These are phyloP conservation scores for Epichloe bromicola DNA, from an alignment of 2,329 filamentous ascomycete genomes.

Conservation along the genomic window DNA sequence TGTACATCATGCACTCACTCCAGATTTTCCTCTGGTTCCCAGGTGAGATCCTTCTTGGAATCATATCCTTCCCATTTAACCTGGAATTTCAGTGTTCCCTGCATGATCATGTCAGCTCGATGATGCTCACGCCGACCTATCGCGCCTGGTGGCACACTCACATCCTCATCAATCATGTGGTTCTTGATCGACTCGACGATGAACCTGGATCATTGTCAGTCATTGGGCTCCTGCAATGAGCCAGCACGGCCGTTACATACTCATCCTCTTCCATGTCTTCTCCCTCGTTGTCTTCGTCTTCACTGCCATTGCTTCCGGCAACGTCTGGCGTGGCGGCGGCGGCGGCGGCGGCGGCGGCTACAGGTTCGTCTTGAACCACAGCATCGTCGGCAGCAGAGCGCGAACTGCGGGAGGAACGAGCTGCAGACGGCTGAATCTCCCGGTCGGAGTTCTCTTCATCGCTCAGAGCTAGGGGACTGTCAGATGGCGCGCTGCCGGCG, in stretches of 20 bases:
- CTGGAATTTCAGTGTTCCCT: conserved; percentile 46
- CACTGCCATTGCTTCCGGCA: conserved; percentile 15
- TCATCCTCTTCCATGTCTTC: conserved; percentile 30
- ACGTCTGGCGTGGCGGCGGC: conserved; percentile 11
- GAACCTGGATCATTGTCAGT: conserved; percentile 35
- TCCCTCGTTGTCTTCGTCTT: conserved; percentile 14
- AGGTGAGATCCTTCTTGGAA: conserved; percentile 56
- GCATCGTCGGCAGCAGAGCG: conserved; percentile 8
- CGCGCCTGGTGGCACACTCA: conserved; percentile 17
- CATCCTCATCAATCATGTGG: conserved; percentile 48
- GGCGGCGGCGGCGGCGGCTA: neutral
- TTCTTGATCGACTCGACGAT: conserved; percentile 61
- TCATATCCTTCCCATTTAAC: conserved; percentile 77
- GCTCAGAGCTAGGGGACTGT: conserved; percentile 21
- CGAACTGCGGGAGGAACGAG: conserved; percentile 15
- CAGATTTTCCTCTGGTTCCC: conserved; percentile 62
- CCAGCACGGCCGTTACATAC: conserved; percentile 15
- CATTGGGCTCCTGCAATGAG: conserved; percentile 13
- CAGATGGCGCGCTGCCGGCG: conserved; percentile 6
- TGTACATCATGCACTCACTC: conserved; percentile 11
- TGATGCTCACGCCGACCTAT: neutral
- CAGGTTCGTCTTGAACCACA: neutral
- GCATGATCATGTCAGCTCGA: conserved; percentile 3
- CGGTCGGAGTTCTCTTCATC: conserved; percentile 23
- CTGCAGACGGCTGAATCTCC: conserved; percentile 11